A percentile compares a stretch with the other conserved stretches of the same genome.
Conservation (phyloP, 768 basidiomycete species). For the Fomitopsis serialis region DNA sequence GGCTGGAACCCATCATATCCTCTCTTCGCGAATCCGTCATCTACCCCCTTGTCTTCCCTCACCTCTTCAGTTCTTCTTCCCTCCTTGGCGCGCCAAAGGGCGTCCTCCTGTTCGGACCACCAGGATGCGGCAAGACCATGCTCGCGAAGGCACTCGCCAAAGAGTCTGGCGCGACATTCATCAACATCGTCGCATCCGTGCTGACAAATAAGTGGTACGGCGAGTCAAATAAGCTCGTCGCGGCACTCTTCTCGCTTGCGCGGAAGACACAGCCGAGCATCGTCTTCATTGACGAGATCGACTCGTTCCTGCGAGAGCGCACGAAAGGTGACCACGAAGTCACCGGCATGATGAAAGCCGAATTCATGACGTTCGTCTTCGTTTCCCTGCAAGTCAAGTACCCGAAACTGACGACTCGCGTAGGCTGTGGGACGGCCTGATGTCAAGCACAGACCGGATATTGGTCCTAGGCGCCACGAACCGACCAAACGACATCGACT, state of each 20-base stretch:
- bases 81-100: slow-evolving; percentile 92
- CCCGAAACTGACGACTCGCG: neutral
- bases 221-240: slow-evolving; percentile 92
- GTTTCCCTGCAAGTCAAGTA: neutral
- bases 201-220: slow-evolving; percentile 84
- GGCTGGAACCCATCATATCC: slow-evolving; percentile 84
- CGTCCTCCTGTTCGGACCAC: slow-evolving; percentile 92
- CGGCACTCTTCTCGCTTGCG: slow-evolving; percentile 90
- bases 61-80: slow-evolving; percentile 78
- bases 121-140: slow-evolving; percentile 99
- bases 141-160: slow-evolving; percentile 97
- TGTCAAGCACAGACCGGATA: slow-evolving; percentile 76
- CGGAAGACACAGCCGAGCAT: slow-evolving; percentile 91
- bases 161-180: slow-evolving; percentile 95
- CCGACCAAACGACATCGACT: slow-evolving; percentile 86
- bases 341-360: slow-evolving; percentile 97
- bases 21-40: slow-evolving; percentile 94
- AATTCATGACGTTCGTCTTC: slow-evolving; percentile 78
- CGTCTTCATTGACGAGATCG: slow-evolving; percentile 99
- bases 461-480: slow-evolving; percentile 95
- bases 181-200: slow-evolving; percentile 75
- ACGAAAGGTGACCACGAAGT: slow-evolving; percentile 91
- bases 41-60: slow-evolving; percentile 87
- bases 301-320: slow-evolving; percentile 88
- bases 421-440: slow-evolving; percentile 93